Base-by-base conservation (phyloP, 2,329 filamentous ascomycete species). In the Cryphonectria nitschkei region DNA sequence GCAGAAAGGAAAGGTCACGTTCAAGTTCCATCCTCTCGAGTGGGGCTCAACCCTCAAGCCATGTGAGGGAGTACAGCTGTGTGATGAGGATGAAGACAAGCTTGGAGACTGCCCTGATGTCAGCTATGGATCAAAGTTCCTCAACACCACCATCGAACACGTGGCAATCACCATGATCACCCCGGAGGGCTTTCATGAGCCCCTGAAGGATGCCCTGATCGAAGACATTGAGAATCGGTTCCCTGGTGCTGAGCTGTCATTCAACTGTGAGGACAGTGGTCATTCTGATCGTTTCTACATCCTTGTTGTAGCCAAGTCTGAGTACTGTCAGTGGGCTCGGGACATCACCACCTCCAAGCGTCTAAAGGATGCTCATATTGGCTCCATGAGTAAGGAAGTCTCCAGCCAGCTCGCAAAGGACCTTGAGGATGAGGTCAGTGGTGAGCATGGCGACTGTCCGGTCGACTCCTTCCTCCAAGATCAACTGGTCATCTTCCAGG, bases 391-490 rank as follows among this genome's bases (percentile, higher is more conserved):
- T 29, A 76, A 74, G 8, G 80, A 83, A 63, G 78, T 88, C 9
- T 82, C 86, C 5, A 76, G 79, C 37, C 81, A 80, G 37, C 77
- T 89, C 3, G 83, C 84, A 63, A 79, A 78, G 65, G 81, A 82
- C 2, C 78, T 90, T 32, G 80, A 81, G 71, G 77, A 80, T 2
- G 87, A 89, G 74, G 79, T 70, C 32, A 52, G 60, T n/a, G 43
- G 39, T 9, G 50, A 46, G 50, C 37, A 86, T 0, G 76, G 80
- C 1, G 80, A 83, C 1, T 84, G 86, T 0, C 81, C 83, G 2
- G 84, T 88, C 4, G 89, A 91, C 73, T 81, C 86, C 73, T 83
- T 86, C 75, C 81, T 90, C 11, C 87, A 90, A 77, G 89, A 90
- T 77, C 89, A 91, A 77, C 75, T 91, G 37, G 80, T 90, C 6